A percentile compares a stretch with the other conserved stretches of the same genome.
Evolutionary conservation across 202 grass and related monocot species (phyloP).

Genomic region (Saccharum hybrid): DNA sequence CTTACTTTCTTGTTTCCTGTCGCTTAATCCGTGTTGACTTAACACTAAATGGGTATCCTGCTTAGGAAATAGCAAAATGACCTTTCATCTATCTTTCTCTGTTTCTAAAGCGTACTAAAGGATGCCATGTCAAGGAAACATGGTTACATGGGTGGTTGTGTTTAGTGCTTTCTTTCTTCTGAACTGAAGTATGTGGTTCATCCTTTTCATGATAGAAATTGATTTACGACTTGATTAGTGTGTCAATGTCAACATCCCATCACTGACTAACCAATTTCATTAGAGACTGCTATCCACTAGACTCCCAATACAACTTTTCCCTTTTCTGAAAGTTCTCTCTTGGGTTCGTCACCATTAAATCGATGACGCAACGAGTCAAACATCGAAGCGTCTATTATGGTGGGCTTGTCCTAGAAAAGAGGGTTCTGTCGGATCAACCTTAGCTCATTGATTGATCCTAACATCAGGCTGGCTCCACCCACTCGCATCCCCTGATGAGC

Average conservation of each 20-base stretch:
- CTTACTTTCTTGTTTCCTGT: background rate
- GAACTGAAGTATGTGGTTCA: background rate
- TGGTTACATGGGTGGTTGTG: background rate
- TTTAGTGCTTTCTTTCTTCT: background rate
- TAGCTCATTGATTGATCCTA: conserved; percentile 22
- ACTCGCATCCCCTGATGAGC: conserved; percentile 9
- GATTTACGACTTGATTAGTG: background rate
- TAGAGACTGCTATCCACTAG: conserved; percentile 35
- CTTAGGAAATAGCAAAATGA: conserved; percentile 12
- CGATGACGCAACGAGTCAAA: background rate
- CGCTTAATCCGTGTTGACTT: background rate
- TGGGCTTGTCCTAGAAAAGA: background rate
- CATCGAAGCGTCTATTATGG: background rate
- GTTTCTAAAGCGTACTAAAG: background rate
- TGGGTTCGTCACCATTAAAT: conserved; percentile 18
- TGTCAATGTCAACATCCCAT: conserved; percentile 38
- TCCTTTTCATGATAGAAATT: conserved; percentile 27
- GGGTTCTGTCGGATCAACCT: background rate
- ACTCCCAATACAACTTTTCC: conserved; percentile 1
- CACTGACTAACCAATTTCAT: background rate
- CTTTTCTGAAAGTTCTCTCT: conserved; percentile 1
- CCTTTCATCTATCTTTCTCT: conserved; percentile 35
- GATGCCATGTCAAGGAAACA: conserved; percentile 13
- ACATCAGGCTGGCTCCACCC: background rate
- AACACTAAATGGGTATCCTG: background rate